phyloP scores from a whole-genome alignment of 75 land plant genomes.

The Adiantum capillusveneris region DNA sequence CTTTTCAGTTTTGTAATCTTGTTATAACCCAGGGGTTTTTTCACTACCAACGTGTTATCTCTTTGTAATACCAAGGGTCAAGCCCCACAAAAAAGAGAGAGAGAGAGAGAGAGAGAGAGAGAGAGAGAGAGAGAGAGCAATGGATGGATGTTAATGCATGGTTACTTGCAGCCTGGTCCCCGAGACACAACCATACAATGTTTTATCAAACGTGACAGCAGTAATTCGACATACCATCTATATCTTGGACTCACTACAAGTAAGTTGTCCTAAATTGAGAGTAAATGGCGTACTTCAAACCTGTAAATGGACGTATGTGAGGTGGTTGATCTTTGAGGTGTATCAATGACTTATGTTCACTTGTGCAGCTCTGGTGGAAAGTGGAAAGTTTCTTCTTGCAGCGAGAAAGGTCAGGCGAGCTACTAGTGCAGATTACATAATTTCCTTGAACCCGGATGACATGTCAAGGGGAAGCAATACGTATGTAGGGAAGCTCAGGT shows the following conservation, averaged over 20 bases:
- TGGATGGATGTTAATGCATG: neutral
- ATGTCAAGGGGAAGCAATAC: slow-evolving; percentile 66
- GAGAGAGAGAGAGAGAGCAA: neutral
- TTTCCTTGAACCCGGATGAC: slow-evolving; percentile 63
- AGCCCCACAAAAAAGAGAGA: neutral
- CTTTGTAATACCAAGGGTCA: neutral
- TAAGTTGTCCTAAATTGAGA: slow-evolving; percentile 11
- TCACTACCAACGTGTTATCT: too few species aligned
- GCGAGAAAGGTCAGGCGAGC: slow-evolving; percentile 73
- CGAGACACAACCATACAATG: slow-evolving; percentile 69
- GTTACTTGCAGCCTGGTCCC: slow-evolving; percentile 68
- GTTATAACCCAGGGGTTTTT: too few species aligned
- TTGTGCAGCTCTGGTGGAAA: slow-evolving; percentile 61
- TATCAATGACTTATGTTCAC: neutral
- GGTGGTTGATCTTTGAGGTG: neutral
- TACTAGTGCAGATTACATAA: slow-evolving; percentile 77
- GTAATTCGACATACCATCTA: slow-evolving; percentile 57
- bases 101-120: neutral
- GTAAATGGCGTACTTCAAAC: neutral
- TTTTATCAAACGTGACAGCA: slow-evolving; percentile 78
- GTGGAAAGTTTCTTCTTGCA: slow-evolving; percentile 87
- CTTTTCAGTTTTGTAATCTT: too few species aligned
- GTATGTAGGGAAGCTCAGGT: slow-evolving; percentile 86
- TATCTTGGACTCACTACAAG: slow-evolving; percentile 61
- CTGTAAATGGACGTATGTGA: neutral